Evolutionary conservation across 2,329 filamentous ascomycete genomes (phyloP).

Genomic region (Bimuria novae-zelandiae): DNA sequence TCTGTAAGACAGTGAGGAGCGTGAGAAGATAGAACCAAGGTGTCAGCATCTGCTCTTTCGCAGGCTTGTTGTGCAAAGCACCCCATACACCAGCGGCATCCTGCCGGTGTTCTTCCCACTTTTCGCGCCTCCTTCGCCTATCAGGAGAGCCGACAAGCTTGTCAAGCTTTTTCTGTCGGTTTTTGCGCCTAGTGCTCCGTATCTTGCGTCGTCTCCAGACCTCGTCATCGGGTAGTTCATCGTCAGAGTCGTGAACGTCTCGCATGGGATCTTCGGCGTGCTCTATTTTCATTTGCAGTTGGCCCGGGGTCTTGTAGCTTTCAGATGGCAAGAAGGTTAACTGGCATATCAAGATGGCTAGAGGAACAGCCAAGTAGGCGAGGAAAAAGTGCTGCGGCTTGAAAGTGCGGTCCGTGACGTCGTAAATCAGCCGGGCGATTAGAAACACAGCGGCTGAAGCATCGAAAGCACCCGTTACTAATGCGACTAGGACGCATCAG

Average conservation of each 20-base stretch:
- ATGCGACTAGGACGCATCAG: conserved; percentile 57
- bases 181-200: conserved; percentile 53
- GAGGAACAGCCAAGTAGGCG: conserved; percentile 71
- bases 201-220: conserved; percentile 50
- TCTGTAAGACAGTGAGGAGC: conserved; percentile 70
- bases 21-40: conserved; percentile 86
- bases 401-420: conserved; percentile 61
- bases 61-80: conserved; percentile 74
- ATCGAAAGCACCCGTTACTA: conserved; percentile 82
- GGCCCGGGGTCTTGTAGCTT: conserved; percentile 72
- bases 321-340: conserved; percentile 72
- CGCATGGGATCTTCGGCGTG: conserved; percentile 36
- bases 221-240: conserved; percentile 55
- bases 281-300: conserved; percentile 43
- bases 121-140: conserved; percentile 65
- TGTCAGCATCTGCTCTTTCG: conserved; percentile 72
- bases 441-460: conserved; percentile 80
- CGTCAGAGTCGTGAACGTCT: conserved; percentile 60
- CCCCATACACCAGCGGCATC: conserved; percentile 80
- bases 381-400: conserved; percentile 73
- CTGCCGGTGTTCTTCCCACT: conserved; percentile 68
- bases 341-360: conserved; percentile 68
- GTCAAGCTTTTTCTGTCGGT: conserved; percentile 70
- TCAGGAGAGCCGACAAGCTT: conserved; percentile 69
- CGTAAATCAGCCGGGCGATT: conserved; percentile 72